Evolutionary conservation across 371 early-diverging fungal genomes (phyloP).

Genomic region (Mortierella sp.): DNA sequence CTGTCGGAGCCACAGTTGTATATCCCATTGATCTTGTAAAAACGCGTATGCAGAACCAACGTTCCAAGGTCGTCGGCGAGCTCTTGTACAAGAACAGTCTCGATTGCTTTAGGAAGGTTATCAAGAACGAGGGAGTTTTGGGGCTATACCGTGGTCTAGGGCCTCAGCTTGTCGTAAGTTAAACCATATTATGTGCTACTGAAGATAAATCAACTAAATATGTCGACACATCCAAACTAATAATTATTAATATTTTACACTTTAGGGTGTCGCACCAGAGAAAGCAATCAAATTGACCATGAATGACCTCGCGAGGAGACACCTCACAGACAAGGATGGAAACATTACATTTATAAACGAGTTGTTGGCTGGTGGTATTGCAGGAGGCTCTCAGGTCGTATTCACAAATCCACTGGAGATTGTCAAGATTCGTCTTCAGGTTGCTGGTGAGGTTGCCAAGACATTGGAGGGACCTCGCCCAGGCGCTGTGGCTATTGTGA

Average conservation of each 20-base stretch:
- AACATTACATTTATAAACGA: slow-evolving; percentile 79
- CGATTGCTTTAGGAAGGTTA: slow-evolving; percentile 95
- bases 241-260: neutral
- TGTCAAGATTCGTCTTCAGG: slow-evolving; percentile 98
- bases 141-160: slow-evolving; percentile 95
- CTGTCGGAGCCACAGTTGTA: slow-evolving; percentile 95
- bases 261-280: slow-evolving; percentile 81
- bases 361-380: slow-evolving; percentile 89
- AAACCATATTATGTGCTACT: too few relatives aligned
- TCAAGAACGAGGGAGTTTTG: slow-evolving; percentile 90
- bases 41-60: slow-evolving; percentile 98
- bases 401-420: slow-evolving; percentile 94
- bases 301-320: slow-evolving; percentile 90
- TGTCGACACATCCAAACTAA: too few relatives aligned
- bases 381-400: slow-evolving; percentile 94
- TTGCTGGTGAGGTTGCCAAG: slow-evolving; percentile 86
- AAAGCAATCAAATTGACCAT: slow-evolving; percentile 98
- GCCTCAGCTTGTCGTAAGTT: slow-evolving; percentile 88
- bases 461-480: slow-evolving; percentile 69
- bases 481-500: slow-evolving; percentile 91
- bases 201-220: too few relatives aligned
- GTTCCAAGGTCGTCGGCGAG: slow-evolving; percentile 92
- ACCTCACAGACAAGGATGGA: slow-evolving; percentile 76
- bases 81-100: slow-evolving; percentile 92
- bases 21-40: slow-evolving; percentile 99